Conservation (phyloP, 208 protist species). For the Trypanosoma platydactyli region DNA sequence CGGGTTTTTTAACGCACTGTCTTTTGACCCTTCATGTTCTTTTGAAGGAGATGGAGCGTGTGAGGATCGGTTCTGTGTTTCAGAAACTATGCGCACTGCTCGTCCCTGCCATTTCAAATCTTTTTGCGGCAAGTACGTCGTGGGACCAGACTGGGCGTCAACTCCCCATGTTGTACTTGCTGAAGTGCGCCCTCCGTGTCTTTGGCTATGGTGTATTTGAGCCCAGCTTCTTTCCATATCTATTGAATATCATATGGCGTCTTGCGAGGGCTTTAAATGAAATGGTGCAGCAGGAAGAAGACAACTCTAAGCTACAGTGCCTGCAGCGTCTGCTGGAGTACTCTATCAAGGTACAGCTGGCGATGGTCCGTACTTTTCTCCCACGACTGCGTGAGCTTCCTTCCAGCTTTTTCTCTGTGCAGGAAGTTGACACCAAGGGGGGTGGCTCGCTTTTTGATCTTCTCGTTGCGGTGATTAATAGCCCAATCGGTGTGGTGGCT, state of each 20-base stretch:
- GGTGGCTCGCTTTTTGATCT: constrained; percentile 27
- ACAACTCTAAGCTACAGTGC: constrained; percentile 13
- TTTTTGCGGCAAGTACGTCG: constrained; percentile 42
- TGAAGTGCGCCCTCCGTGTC: constrained; percentile 74
- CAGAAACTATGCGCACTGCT: constrained; percentile 38
- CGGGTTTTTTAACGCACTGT: constrained; percentile 27
- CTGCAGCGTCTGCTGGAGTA: constrained; percentile 65
- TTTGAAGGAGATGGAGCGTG: constrained; percentile 61
- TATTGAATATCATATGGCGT: constrained; percentile 51
- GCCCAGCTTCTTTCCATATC: constrained; percentile 48
- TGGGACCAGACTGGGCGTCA: constrained; percentile 32
- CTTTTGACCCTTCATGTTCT: constrained; percentile 68
- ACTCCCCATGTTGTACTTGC: constrained; percentile 51
- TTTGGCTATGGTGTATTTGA: constrained; percentile 78
- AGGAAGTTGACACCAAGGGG: not conserved
- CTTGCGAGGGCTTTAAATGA: constrained; percentile 25
- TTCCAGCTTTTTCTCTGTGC: constrained; percentile 40
- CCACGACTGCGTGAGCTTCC: constrained; percentile 39
- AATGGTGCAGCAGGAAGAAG: constrained; percentile 3
- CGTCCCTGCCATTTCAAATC: constrained; percentile 44
- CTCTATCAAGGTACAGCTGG: constrained; percentile 61
- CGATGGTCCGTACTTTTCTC: constrained; percentile 50
- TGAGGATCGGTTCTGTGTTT: constrained; percentile 54
- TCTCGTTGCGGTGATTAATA: constrained; percentile 34
- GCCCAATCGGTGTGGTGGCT: constrained; percentile 23